Evolutionary conservation across 2,329 filamentous ascomycete genomes (phyloP).

Genomic region (Colletotrichum sp.): DNA sequence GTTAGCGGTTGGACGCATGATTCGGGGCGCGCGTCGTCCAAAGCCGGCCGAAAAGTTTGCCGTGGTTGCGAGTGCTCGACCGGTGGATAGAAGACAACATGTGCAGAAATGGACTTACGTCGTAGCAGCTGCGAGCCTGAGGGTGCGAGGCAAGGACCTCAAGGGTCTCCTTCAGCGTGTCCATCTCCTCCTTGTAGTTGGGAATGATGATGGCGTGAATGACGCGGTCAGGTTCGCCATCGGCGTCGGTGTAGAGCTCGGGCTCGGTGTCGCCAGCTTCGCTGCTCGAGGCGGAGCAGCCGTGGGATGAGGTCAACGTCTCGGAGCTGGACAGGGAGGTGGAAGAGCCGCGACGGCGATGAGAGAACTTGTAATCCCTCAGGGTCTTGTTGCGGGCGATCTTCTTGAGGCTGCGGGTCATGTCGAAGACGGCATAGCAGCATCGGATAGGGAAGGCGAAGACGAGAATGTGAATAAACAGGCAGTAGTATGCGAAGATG

Average conservation of each 20-base stretch:
- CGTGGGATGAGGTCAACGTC: constrained; percentile 54
- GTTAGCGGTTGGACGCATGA: constrained; percentile 17
- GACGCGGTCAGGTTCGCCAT: constrained; percentile 49
- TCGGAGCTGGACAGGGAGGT: constrained; percentile 62
- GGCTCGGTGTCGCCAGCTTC: constrained; percentile 57
- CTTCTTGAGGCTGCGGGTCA: constrained; percentile 56
- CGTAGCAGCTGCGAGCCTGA: constrained; percentile 67
- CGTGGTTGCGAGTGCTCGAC: neutral
- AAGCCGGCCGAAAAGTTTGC: constrained; percentile 4
- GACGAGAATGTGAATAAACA: constrained; percentile 69
- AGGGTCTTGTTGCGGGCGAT: constrained; percentile 49
- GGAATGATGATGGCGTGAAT: constrained; percentile 74
- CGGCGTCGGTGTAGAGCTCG: constrained; percentile 50
- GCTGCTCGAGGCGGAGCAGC: constrained; percentile 52
- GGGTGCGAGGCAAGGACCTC: constrained; percentile 72
- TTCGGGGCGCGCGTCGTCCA: neutral
- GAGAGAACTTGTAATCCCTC: constrained; percentile 50
- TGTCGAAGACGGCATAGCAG: constrained; percentile 64
- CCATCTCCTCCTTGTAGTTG: constrained; percentile 76
- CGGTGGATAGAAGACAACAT: neutral
- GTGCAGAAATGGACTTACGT: constrained; percentile 57
- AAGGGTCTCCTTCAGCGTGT: constrained; percentile 71
- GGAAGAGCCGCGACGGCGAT: constrained; percentile 56
- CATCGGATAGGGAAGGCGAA: constrained; percentile 67
- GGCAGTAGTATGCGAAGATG: constrained; percentile 68